Evolutionary conservation across 2,329 filamentous ascomycete genomes (phyloP).

Genomic region (Cordyceps fumosorosea): DNA sequence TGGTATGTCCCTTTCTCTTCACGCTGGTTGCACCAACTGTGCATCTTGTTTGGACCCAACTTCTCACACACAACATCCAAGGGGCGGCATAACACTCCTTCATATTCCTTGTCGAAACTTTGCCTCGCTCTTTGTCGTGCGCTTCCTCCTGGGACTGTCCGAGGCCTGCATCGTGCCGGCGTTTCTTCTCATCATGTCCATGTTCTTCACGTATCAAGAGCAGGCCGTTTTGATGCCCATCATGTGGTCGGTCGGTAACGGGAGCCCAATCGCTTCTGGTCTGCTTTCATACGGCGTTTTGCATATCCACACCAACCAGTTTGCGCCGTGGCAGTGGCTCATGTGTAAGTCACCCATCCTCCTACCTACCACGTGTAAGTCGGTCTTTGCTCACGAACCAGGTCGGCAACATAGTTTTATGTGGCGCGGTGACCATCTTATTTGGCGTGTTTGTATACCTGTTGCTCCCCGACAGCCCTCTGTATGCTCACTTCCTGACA

Average conservation of each 20-base stretch:
- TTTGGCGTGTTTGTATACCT: conserved; percentile 16
- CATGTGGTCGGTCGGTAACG: conserved; percentile 34
- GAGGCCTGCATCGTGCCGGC: conserved; percentile 21
- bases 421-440: conserved; percentile 15
- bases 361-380: background rate
- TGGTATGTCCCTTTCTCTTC: conserved; percentile 13
- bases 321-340: conserved; percentile 33
- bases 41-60: background rate
- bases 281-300: conserved; percentile 26
- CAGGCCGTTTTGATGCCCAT: conserved; percentile 28
- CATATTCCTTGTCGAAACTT: conserved; percentile 24
- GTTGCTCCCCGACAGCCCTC: conserved; percentile 10
- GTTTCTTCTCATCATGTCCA: conserved; percentile 23
- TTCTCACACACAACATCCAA: background rate
- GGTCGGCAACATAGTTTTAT: conserved; percentile 14
- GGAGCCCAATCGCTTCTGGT: conserved; percentile 26
- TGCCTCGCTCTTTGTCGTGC: conserved; percentile 23
- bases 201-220: conserved; percentile 31
- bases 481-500: conserved; percentile 20
- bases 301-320: conserved; percentile 28
- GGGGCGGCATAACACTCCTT: conserved; percentile 24
- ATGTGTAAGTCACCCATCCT: conserved; percentile 23
- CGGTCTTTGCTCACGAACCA: background rate
- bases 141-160: conserved; percentile 22
- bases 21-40: background rate